Conservation (phyloP, 495 filamentous ascomycete genomes). For the Usnea hakonensis region DNA sequence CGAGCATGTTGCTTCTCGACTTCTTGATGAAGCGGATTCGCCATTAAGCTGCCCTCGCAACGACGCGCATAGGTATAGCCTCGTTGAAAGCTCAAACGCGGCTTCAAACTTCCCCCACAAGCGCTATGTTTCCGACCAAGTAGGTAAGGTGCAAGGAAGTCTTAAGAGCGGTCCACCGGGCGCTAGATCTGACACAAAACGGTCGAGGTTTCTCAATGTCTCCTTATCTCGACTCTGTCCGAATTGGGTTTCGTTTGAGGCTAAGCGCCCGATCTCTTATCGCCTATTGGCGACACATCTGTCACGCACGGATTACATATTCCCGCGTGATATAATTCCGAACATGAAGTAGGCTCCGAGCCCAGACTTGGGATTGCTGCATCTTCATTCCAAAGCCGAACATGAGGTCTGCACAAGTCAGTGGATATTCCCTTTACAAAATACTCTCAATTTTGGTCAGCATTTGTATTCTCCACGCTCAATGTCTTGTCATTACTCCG, state of each 20-base stretch:
- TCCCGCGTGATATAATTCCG: not conserved
- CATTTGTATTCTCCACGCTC: not conserved
- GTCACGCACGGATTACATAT: not conserved
- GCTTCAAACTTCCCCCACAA: not conserved
- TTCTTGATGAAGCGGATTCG: too few relatives aligned
- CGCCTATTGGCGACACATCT: not conserved
- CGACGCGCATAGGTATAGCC: too few relatives aligned
- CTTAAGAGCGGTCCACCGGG: not conserved
- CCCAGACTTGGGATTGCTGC: not conserved
- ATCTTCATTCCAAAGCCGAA: not conserved
- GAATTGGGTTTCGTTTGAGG: not conserved
- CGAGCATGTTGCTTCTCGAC: too few relatives aligned
- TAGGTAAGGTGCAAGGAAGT: not conserved
- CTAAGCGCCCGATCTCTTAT: not conserved
- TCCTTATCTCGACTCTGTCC: not conserved
- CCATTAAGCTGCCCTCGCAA: too few relatives aligned
- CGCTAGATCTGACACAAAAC: not conserved
- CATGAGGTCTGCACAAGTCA: not conserved
- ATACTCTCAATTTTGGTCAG: not conserved
- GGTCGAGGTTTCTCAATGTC: not conserved
- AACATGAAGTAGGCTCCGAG: not conserved
- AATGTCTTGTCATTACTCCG: not conserved
- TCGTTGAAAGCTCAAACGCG: too few relatives aligned
- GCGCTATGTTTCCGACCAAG: not conserved
- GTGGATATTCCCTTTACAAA: not conserved